Evolutionary conservation across 306 rosid species (phyloP).

Genomic region (Delonix regia): DNA sequence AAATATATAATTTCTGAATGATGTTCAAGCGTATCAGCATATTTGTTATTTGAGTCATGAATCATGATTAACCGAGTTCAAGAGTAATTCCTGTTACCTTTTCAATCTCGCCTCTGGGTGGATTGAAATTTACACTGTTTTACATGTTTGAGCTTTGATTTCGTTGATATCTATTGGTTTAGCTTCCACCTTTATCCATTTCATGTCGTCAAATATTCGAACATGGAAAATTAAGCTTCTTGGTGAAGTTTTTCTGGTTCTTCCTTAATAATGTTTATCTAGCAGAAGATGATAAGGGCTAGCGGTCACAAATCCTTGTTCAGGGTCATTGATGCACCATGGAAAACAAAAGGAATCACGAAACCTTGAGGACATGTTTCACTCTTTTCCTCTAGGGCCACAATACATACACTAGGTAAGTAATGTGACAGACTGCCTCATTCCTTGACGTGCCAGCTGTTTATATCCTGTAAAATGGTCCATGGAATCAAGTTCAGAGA

Average conservation of each 20-base stretch:
- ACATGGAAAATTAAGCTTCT: not conserved
- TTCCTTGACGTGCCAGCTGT: not conserved
- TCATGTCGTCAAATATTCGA: too few species aligned
- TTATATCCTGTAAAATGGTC: constrained; percentile 38
- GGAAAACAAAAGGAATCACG: not conserved
- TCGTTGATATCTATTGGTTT: not conserved
- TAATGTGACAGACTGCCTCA: not conserved
- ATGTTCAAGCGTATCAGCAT: constrained; percentile 15
- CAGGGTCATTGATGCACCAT: not conserved
- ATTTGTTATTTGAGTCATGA: not conserved
- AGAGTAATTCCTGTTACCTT: constrained; percentile 10
- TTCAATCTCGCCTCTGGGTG: constrained; percentile 10
- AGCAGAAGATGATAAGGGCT: not conserved
- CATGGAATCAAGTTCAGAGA: not conserved
- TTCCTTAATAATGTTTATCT: not conserved
- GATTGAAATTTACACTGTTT: not conserved
- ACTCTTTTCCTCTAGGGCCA: too few species aligned
- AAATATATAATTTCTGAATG: constrained; percentile 4
- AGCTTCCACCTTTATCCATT: not conserved
- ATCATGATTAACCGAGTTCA: constrained; percentile 27
- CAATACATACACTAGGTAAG: not conserved
- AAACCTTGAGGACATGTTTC: not conserved
- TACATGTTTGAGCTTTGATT: not conserved
- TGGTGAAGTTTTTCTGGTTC: not conserved
- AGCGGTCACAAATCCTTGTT: not conserved